These are phyloP conservation scores for Phycomyces nitens DNA, from an alignment of 192 early-diverging fungal genomes.

Conservation along the genomic window DNA sequence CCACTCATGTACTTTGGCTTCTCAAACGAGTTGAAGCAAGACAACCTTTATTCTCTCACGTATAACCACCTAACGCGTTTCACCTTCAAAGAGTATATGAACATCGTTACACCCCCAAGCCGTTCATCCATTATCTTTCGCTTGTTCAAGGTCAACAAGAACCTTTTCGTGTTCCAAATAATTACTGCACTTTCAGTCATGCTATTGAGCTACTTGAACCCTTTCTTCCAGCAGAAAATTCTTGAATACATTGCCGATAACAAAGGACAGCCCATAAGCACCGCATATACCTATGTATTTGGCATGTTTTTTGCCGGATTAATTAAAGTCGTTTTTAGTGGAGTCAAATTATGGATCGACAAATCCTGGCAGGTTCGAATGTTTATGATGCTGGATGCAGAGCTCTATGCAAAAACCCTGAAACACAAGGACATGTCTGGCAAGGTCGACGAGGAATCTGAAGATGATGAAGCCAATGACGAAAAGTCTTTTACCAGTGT, in stretches of 20 bases:
- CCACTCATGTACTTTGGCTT: slow-evolving; percentile 18
- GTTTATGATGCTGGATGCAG: slow-evolving; percentile 54
- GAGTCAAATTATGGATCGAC: slow-evolving; percentile 40
- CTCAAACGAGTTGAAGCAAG: background rate
- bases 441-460: slow-evolving; percentile 34
- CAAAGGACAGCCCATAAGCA: slow-evolving; percentile 20
- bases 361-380: slow-evolving; percentile 44
- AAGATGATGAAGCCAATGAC: slow-evolving; percentile 26
- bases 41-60: slow-evolving; percentile 15
- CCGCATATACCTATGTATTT: slow-evolving; percentile 56
- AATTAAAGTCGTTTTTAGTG: slow-evolving; percentile 12
- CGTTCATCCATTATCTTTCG: slow-evolving; percentile 5
- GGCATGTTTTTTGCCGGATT: slow-evolving; percentile 41
- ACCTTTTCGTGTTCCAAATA: slow-evolving; percentile 9
- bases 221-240: slow-evolving; percentile 43
- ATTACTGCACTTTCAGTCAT: slow-evolving; percentile 4
- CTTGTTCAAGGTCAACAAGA: slow-evolving; percentile 6
- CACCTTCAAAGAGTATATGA: slow-evolving; percentile 8
- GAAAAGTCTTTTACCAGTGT: slow-evolving; percentile 27
- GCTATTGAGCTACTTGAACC: slow-evolving; percentile 36
- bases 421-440: slow-evolving; percentile 57
- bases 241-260: slow-evolving; percentile 37
- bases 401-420: slow-evolving; percentile 60
- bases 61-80: slow-evolving; percentile 10
- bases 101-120: background rate